These are phyloP conservation scores for Penicillium sp. DNA, from an alignment of 2,329 filamentous ascomycete species.

Conservation along the genomic window DNA sequence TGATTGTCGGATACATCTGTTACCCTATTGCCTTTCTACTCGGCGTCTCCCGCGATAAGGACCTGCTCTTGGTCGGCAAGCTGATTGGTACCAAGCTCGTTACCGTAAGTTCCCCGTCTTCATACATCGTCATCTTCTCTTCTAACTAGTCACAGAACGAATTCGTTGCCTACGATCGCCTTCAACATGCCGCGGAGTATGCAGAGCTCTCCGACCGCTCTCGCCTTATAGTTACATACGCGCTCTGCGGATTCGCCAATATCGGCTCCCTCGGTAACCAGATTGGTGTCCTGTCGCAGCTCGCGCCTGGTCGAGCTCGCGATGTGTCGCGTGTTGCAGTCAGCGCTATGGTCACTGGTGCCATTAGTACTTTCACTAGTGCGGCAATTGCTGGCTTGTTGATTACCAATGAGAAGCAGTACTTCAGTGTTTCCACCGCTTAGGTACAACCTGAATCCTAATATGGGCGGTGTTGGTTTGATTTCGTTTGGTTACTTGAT, in stretches of 20 bases:
- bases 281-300: slow-evolving; percentile 81
- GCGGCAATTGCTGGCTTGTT: slow-evolving; percentile 76
- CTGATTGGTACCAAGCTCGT: slow-evolving; percentile 85
- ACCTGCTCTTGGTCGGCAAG: slow-evolving; percentile 68
- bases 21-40: slow-evolving; percentile 79
- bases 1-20: slow-evolving; percentile 73
- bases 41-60: slow-evolving; percentile 65
- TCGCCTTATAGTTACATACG: slow-evolving; percentile 79
- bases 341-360: slow-evolving; percentile 73
- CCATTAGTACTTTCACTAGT: slow-evolving; percentile 74
- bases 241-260: slow-evolving; percentile 79
- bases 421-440: slow-evolving; percentile 3
- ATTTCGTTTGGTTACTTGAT: background rate
- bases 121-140: background rate
- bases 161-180: slow-evolving; percentile 67
- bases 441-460: background rate
- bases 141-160: slow-evolving; percentile 58
- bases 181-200: slow-evolving; percentile 56
- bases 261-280: slow-evolving; percentile 84
- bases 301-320: slow-evolving; percentile 69
- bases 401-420: slow-evolving; percentile 53
- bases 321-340: slow-evolving; percentile 74
- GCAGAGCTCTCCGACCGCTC: slow-evolving; percentile 65
- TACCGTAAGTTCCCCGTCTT: slow-evolving; percentile 50
- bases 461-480: background rate